Conservation (phyloP, 169 alveolate species). For the Eimeria praecox region DNA sequence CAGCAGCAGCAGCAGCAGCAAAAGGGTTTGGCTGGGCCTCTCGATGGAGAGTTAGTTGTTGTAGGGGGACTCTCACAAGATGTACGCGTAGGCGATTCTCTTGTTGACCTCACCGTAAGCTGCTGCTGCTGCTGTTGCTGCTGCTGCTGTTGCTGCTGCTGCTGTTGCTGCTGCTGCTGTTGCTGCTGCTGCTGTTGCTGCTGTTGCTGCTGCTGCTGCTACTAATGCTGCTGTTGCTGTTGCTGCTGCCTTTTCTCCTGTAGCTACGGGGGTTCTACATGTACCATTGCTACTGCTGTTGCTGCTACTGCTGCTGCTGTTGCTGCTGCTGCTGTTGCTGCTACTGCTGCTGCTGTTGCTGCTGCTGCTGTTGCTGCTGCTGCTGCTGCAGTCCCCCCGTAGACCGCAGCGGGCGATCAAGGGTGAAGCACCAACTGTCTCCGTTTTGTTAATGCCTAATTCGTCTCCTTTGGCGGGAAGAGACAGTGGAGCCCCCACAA, state of each 20-base stretch:
- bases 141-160: too few species aligned
- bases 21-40: too few species aligned
- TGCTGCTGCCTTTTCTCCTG: background rate
- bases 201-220: background rate
- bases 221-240: background rate
- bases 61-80: too few species aligned
- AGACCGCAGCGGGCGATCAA: background rate
- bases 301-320: background rate
- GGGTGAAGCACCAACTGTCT: background rate
- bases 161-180: too few species aligned
- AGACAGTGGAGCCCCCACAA: background rate
- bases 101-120: too few species aligned
- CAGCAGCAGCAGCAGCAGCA: too few species aligned
- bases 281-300: background rate
- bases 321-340: background rate
- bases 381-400: too few species aligned
- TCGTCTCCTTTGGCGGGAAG: background rate
- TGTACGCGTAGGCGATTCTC: too few species aligned
- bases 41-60: too few species aligned
- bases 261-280: background rate
- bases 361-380: background rate
- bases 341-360: background rate
- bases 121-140: too few species aligned
- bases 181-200: too few species aligned
- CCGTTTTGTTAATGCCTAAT: background rate